A percentile compares a stretch with the other conserved stretches of the same genome.
These are phyloP conservation scores for Elaeis guineensis DNA, from an alignment of 176 grass and related monocot genomes.

Conservation along the genomic window DNA sequence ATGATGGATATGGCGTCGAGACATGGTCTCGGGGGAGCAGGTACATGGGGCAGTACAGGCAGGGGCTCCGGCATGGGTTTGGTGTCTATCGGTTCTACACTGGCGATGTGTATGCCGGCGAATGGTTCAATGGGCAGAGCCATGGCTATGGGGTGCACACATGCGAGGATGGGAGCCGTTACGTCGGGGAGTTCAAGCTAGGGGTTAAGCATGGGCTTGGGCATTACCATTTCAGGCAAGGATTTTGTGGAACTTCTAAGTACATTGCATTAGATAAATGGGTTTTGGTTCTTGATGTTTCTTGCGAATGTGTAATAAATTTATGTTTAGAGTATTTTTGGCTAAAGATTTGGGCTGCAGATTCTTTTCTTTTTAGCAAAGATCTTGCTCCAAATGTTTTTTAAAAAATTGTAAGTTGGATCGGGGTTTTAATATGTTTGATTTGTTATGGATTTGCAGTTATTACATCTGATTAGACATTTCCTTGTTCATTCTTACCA, in stretches of 20 bases:
- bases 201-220: constrained; percentile 18
- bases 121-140: constrained; percentile 6
- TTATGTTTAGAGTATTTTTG: too few relatives aligned
- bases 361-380: too few relatives aligned
- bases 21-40: constrained; percentile 10
- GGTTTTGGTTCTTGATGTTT: too few relatives aligned
- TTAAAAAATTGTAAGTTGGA: too few relatives aligned
- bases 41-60: constrained; percentile 8
- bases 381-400: too few relatives aligned
- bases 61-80: constrained; percentile 10
- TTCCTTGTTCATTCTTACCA: too few relatives aligned
- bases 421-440: too few relatives aligned
- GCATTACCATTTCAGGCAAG: constrained; percentile 9
- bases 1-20: constrained; percentile 6
- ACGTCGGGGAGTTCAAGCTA: constrained; percentile 15
- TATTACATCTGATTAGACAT: too few relatives aligned
- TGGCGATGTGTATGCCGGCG: constrained; percentile 6
- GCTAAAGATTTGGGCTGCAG: too few relatives aligned
- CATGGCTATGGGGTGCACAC: constrained; percentile 9
- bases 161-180: constrained; percentile 7
- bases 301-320: too few relatives aligned
- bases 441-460: too few relatives aligned
- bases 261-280: too few relatives aligned
- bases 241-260: background rate
- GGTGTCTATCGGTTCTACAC: constrained; percentile 11